Evolutionary conservation across 2,329 filamentous ascomycete genomes (phyloP), one percentile per base, ranked within the genome.

Genomic region (Nemania sp.): DNA sequence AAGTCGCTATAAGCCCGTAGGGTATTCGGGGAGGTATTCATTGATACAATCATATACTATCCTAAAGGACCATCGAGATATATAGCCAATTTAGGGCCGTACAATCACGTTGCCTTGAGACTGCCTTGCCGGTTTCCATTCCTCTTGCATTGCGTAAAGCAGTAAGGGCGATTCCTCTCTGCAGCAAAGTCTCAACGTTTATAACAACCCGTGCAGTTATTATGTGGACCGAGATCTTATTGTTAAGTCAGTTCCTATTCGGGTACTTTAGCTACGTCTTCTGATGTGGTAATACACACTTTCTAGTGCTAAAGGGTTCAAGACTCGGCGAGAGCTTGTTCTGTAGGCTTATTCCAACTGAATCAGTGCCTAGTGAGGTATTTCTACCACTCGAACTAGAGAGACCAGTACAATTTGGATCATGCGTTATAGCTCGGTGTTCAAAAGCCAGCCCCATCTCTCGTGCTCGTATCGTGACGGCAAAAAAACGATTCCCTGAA

Each of bases 41-140:
- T n/a, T n/a, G n/a, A n/a, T n/a, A n/a, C n/a, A n/a, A n/a, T n/a
- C n/a, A n/a, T n/a, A n/a, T n/a, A n/a, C n/a, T n/a, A n/a, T n/a
- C n/a, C n/a, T n/a, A n/a, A n/a, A n/a, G n/a, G n/a, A n/a, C n/a
- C n/a, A n/a, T n/a, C n/a, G n/a, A n/a, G n/a, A n/a, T n/a, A n/a
- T n/a, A n/a, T n/a, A n/a, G n/a, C n/a, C n/a, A n/a, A n/a, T n/a
- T n/a, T n/a, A n/a, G n/a, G n/a, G n/a, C n/a, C n/a, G n/a, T n/a
- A n/a, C n/a, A 35, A 35, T 35, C 32, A 35, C 5, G 41, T 45
- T 67, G 58, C 58, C 59, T 59, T 43, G 58, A 22, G 54, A 41
- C 38, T 63, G 53, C 64, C 58, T 63, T 29, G 45, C 13, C 10
- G 20, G 59, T 27, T 43, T 63, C 13, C 13, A 3, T 41, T 13